Evolutionary conservation across 1,139 yeast genomes (phyloP).

Genomic region (Scheffersomyces illinoinensis): DNA sequence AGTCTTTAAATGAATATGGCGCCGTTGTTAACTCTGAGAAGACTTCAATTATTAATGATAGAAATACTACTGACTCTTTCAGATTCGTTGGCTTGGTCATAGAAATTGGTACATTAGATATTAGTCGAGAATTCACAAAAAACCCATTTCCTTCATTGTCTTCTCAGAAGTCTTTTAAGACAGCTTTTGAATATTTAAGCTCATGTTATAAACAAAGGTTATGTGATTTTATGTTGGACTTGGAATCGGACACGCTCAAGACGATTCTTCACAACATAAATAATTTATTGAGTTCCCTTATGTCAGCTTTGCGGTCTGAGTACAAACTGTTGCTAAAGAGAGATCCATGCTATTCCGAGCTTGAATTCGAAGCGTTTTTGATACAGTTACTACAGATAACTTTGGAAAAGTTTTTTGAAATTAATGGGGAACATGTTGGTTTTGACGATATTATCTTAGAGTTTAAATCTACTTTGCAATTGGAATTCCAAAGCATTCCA

Average conservation of each 20-base stretch:
- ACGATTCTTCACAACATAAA: constrained; percentile 11
- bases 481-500: constrained; percentile 1
- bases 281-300: constrained; percentile 6
- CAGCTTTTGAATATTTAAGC: constrained; percentile 14
- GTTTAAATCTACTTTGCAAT: constrained; percentile 2
- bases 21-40: constrained; percentile 60
- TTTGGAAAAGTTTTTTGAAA: constrained; percentile 2
- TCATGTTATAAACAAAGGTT: constrained; percentile 12
- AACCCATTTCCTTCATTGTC: constrained; percentile 12
- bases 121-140: constrained; percentile 10
- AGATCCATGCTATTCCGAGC: constrained; percentile 2
- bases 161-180: constrained; percentile 15
- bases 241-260: constrained; percentile 7
- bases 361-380: constrained; percentile 8
- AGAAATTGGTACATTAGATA: constrained; percentile 15
- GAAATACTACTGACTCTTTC: constrained; percentile 7
- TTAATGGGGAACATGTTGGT: constrained; percentile 3
- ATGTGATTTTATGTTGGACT: constrained; percentile 12
- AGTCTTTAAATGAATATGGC: constrained; percentile 56
- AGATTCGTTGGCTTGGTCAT: constrained; percentile 38
- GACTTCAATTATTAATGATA: constrained; percentile 29
- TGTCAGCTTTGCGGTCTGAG: constrained; percentile 6
- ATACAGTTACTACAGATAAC: constrained; percentile 6
- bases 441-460: constrained; percentile 2
- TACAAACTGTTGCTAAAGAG: constrained; percentile 1